A percentile compares a stretch with the other conserved stretches of the same genome.
Evolutionary conservation across 225 moss, liverwort and hornwort genomes (phyloP).

Genomic region (Lunularia cruciata): DNA sequence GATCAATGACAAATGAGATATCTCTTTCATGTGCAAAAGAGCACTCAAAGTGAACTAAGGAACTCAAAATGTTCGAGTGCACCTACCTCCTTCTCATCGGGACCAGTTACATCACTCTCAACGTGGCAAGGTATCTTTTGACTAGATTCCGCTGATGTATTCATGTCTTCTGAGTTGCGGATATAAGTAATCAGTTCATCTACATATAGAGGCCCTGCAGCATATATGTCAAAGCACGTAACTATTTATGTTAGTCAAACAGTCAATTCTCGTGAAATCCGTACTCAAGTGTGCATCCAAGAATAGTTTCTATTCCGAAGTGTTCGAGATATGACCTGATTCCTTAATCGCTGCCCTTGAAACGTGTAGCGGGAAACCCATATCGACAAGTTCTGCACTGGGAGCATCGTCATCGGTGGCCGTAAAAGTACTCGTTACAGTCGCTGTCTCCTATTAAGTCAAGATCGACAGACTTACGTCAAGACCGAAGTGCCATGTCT

Average conservation of each 20-base stretch:
- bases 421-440: background rate
- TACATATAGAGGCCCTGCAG: background rate
- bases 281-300: background rate
- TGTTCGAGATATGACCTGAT: background rate
- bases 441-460: constrained; percentile 4
- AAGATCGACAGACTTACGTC: too few relatives aligned
- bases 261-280: background rate
- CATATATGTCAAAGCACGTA: background rate
- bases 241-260: background rate
- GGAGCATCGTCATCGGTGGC: background rate
- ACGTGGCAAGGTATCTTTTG: background rate
- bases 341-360: background rate
- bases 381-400: background rate
- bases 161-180: background rate
- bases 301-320: background rate
- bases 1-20: background rate
- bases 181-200: background rate
- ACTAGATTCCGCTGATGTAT: background rate
- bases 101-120: background rate
- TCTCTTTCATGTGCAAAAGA: background rate
- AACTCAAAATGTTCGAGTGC: too few relatives aligned
- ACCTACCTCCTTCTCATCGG: background rate
- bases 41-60: too few relatives aligned
- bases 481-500: too few relatives aligned
- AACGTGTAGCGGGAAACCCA: background rate